These are phyloP conservation scores for Blastobotrys niveus DNA, from an alignment of 1,139 yeast species.

Conservation along the genomic window DNA sequence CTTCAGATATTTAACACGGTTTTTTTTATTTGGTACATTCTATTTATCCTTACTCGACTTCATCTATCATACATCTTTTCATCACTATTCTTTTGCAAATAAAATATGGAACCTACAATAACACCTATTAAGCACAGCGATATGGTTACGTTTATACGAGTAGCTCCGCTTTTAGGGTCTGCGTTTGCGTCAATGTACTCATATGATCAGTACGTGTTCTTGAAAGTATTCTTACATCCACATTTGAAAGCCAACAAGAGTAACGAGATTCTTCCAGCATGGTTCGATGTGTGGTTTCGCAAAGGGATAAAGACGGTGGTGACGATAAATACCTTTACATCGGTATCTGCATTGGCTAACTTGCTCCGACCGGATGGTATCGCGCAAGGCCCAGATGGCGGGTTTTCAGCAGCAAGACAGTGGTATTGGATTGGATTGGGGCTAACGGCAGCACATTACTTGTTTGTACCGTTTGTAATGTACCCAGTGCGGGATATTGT, in stretches of 20 bases:
- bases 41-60: too few relatives aligned
- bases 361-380: conserved; percentile 10
- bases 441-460: conserved; percentile 8
- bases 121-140: neutral
- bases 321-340: conserved; percentile 5
- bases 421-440: conserved; percentile 12
- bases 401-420: conserved; percentile 9
- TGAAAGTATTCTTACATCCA: conserved; percentile 6
- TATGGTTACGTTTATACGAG: neutral
- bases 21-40: too few relatives aligned
- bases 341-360: conserved; percentile 4
- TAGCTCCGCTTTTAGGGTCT: conserved; percentile 9
- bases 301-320: conserved; percentile 2
- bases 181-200: conserved; percentile 8
- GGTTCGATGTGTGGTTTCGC: conserved; percentile 6
- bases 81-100: too few relatives aligned
- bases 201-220: conserved; percentile 10
- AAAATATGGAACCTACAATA: too few relatives aligned
- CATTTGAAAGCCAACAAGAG: neutral
- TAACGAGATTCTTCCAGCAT: conserved; percentile 8
- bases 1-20: too few relatives aligned
- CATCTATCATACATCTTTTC: too few relatives aligned
- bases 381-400: neutral
- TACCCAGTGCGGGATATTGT: conserved; percentile 9
- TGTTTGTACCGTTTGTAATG: conserved; percentile 11